Evolutionary conservation across 441 rosid species (phyloP), one percentile per base, ranked within the genome.

Genomic region (Kokia cookei): DNA sequence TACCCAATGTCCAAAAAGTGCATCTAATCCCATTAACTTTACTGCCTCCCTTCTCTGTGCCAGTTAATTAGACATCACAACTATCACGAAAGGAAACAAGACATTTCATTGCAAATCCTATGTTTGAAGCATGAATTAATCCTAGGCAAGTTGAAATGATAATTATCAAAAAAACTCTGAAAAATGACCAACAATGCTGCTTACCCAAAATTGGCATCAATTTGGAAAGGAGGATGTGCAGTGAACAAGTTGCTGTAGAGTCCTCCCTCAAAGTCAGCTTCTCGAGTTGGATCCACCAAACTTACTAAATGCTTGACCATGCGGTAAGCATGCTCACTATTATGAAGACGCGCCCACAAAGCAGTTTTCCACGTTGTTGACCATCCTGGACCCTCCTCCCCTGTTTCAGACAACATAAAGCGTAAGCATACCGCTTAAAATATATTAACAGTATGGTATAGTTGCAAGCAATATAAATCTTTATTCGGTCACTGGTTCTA

Each of bases 351-450:
- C 8, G 97, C 98, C 99, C 99, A 95, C 58, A 89, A 71, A 32
- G 97, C 93, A 54, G 78, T 83, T 84, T 93, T 95, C 99, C 99
- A 95, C 0, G 87, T 72, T 29, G 93, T 95, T 71, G 99, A 95
- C 98, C 98, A 95, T 60, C 96, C 97, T 1, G 97, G 97, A 24
- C 97, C 98, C 11, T 87, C 91, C 78, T 91, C 98, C 71, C 99
- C 98, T 88, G 88, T 74, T 76, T 78, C 71, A 32, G 50, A 72
- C 7, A 22, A 42, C 35, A 37, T 37, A 37, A 37, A 37, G 40
- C 40, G 48, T 58, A 47, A 59, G 47, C 76, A 65, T 29, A 40
- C 48, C 43, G 42, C 58, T 27, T 47, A 47, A 61, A 55, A 19
- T 35, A 54, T 35, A 54, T 71, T 53, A 57, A 12, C 22, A 19